Percentiles rank a stretch among this genome's conserved stretches.
Evolutionary conservation across 2,329 filamentous ascomycete genomes (phyloP).

Genomic region (Phialophora expanda): DNA sequence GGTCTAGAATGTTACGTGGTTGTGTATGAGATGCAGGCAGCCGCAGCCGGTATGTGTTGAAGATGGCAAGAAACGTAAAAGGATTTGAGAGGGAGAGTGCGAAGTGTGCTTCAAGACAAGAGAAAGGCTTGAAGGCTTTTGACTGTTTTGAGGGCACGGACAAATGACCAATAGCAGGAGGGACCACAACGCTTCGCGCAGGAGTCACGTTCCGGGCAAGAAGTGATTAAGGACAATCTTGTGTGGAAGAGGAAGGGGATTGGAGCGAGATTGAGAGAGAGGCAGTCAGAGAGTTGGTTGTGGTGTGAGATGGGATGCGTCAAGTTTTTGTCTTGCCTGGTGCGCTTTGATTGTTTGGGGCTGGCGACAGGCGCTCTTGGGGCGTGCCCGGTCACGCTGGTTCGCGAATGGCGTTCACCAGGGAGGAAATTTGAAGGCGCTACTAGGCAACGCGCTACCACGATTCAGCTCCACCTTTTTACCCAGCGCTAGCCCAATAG

Average conservation of each 20-base stretch:
- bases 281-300: slow-evolving; percentile 7
- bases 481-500: slow-evolving; percentile 9
- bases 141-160: slow-evolving; percentile 31
- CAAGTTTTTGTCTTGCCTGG: slow-evolving; percentile 22
- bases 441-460: slow-evolving; percentile 20
- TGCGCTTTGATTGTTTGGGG: slow-evolving; percentile 18
- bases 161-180: slow-evolving; percentile 37
- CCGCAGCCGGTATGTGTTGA: slow-evolving; percentile 40
- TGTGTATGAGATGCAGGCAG: slow-evolving; percentile 40
- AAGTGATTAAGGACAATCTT: slow-evolving; percentile 18
- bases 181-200: slow-evolving; percentile 24
- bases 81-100: slow-evolving; percentile 30
- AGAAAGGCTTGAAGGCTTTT: slow-evolving; percentile 25
- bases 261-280: slow-evolving; percentile 27
- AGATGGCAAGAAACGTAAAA: slow-evolving; percentile 46
- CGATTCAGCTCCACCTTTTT: slow-evolving; percentile 9
- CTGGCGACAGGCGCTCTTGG: slow-evolving; percentile 16
- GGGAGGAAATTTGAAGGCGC: slow-evolving; percentile 29
- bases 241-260: slow-evolving; percentile 13
- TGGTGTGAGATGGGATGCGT: slow-evolving; percentile 25
- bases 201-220: slow-evolving; percentile 33
- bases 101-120: slow-evolving; percentile 25
- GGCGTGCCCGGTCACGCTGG: slow-evolving; percentile 16
- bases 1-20: slow-evolving; percentile 24
- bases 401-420: slow-evolving; percentile 11